Conservation (phyloP, 176 grass and related monocot species). For the Thinopyrum elongatum region DNA sequence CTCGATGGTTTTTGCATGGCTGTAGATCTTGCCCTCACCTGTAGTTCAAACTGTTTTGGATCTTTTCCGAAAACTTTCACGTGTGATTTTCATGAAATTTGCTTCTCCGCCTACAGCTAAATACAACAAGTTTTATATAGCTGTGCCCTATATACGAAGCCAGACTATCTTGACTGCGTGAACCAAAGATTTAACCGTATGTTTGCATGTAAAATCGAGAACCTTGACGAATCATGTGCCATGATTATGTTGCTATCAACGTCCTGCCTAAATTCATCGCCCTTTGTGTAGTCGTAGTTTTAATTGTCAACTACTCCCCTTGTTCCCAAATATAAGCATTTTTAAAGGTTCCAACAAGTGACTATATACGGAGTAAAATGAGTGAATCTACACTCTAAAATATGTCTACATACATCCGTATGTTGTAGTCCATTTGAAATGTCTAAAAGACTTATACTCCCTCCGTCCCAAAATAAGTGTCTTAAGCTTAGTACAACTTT, state of each 20-base stretch:
- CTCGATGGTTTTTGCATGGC: background rate
- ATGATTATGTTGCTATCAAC: background rate
- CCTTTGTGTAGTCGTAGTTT: background rate
- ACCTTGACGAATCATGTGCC: background rate
- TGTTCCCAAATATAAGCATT: too few relatives aligned
- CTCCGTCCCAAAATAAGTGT: too few relatives aligned
- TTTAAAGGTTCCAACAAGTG: too few relatives aligned
- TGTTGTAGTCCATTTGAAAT: too few relatives aligned
- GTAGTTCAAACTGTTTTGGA: background rate
- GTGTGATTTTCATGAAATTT: background rate
- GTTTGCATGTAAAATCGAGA: background rate
- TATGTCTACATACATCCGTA: too few relatives aligned
- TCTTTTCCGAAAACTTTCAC: background rate
- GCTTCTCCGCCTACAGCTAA: background rate
- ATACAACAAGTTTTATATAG: background rate
- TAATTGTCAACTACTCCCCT: background rate
- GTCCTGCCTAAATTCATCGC: background rate
- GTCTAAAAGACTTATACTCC: too few relatives aligned
- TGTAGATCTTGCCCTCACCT: background rate
- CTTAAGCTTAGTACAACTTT: too few relatives aligned
- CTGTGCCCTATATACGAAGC: background rate
- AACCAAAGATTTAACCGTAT: background rate
- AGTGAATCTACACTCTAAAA: too few relatives aligned
- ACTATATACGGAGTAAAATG: too few relatives aligned
- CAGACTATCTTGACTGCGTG: background rate